Percentiles rank a stretch among this genome's conserved stretches.
Conservation (phyloP, 2,329 filamentous ascomycete genomes). For the Tolypocladium tundrense region DNA sequence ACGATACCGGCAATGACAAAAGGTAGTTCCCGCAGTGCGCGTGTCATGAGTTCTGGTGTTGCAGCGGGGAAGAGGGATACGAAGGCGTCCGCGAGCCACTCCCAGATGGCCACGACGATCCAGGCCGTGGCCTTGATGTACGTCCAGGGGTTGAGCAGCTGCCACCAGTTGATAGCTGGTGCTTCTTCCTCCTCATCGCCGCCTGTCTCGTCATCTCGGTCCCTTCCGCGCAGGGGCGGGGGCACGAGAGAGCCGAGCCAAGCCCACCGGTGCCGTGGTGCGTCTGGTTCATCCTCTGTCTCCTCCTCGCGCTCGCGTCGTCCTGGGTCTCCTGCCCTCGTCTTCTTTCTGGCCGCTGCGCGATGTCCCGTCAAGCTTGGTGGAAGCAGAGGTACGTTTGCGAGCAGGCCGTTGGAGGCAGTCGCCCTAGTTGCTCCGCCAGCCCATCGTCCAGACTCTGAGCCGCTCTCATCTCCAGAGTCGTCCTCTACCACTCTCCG, state of each 20-base stretch:
- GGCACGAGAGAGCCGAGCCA: background rate
- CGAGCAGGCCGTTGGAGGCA: background rate
- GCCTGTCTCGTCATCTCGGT: constrained; percentile 1
- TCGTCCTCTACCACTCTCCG: background rate
- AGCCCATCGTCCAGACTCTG: constrained; percentile 6
- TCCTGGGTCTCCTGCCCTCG: background rate
- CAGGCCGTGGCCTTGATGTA: constrained; percentile 16
- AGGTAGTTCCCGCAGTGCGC: constrained; percentile 3
- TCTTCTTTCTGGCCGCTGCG: background rate
- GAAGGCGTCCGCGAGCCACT: constrained; percentile 9
- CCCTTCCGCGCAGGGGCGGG: background rate
- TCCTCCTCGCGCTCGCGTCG: background rate
- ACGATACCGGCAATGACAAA: constrained; percentile 2
- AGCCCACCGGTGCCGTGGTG: background rate
- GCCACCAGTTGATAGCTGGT: constrained; percentile 11
- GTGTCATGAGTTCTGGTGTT: constrained; percentile 5
- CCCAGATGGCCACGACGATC: constrained; percentile 11
- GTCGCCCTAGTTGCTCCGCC: background rate
- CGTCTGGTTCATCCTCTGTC: background rate
- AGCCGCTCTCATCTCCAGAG: background rate
- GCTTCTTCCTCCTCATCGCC: background rate
- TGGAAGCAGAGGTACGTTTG: background rate
- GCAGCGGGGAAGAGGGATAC: constrained; percentile 3
- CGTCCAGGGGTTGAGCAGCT: constrained; percentile 19
- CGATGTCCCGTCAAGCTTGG: background rate